These are phyloP conservation scores for Phytophthora ramorum DNA, from an alignment of 352 stramenopile species.

Conservation along the genomic window DNA sequence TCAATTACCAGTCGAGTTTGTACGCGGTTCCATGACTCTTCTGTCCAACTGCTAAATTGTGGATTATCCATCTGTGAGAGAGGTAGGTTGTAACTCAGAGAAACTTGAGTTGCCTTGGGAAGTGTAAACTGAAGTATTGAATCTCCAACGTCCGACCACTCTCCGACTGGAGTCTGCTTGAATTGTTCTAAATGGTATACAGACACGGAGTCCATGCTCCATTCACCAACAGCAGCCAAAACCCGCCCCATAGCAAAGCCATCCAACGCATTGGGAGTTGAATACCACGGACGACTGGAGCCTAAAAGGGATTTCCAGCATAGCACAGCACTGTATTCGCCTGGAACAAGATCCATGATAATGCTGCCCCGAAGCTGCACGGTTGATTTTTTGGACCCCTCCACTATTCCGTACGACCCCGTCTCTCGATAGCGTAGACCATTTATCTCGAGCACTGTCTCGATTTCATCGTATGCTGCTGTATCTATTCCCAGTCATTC, in stretches of 20 bases:
- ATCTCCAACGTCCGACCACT: conserved; percentile 83
- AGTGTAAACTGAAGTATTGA: conserved; percentile 79
- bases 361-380: conserved; percentile 68
- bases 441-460: conserved; percentile 69
- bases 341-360: conserved; percentile 66
- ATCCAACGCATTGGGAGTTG: conserved; percentile 58
- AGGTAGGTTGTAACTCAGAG: conserved; percentile 78
- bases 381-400: conserved; percentile 60
- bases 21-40: conserved; percentile 58
- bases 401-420: conserved; percentile 64
- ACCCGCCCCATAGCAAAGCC: conserved; percentile 77
- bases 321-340: conserved; percentile 65
- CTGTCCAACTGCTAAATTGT: conserved; percentile 59
- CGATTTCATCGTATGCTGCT: conserved; percentile 64
- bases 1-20: conserved; percentile 73
- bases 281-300: conserved; percentile 73
- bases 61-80: conserved; percentile 79
- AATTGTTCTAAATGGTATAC: conserved; percentile 64
- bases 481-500: conserved; percentile 45
- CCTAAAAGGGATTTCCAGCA: conserved; percentile 61
- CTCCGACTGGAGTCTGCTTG: conserved; percentile 31
- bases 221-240: conserved; percentile 61
- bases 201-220: conserved; percentile 51
- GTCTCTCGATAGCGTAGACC: conserved; percentile 74
- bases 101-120: conserved; percentile 58